A percentile compares a stretch with the other conserved stretches of the same genome.
Conservation (phyloP, 176 grass and related monocot species). For the Zea luxurians region DNA sequence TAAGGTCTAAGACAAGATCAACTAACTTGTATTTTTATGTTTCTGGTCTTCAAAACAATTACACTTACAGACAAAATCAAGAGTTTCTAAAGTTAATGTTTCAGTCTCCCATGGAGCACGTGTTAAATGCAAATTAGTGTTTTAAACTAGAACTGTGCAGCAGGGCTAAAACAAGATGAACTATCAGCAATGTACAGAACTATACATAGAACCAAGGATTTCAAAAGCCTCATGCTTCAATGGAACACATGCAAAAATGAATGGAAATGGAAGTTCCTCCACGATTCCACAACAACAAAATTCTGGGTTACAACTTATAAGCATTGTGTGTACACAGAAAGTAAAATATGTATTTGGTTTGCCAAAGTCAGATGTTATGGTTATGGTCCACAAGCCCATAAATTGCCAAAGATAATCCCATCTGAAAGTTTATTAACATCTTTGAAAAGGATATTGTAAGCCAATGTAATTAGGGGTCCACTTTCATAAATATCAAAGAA, state of each 20-base stretch:
- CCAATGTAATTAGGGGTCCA: neutral
- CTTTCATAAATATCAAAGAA: conserved; percentile 20
- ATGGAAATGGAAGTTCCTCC: neutral
- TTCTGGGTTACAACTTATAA: conserved; percentile 10
- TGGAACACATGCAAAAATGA: neutral
- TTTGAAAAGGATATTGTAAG: conserved; percentile 8
- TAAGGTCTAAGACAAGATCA: conserved; percentile 22
- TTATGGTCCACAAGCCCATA: conserved; percentile 2
- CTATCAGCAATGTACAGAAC: conserved; percentile 1
- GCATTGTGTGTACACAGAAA: neutral
- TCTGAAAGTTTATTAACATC: conserved; percentile 18
- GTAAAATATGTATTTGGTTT: conserved; percentile 6
- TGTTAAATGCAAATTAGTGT: neutral
- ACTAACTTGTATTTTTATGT: conserved; percentile 6
- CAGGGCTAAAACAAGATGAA: conserved; percentile 34
- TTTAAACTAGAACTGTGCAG: conserved; percentile 26
- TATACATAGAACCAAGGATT: neutral
- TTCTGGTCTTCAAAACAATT: neutral
- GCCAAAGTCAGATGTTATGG: conserved; percentile 15
- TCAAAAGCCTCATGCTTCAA: neutral
- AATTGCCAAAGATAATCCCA: neutral
- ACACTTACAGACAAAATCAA: neutral
- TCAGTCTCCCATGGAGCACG: neutral
- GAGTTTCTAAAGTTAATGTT: neutral
- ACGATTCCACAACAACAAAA: neutral